Percentiles rank a stretch among this genome's conserved stretches.
These are phyloP conservation scores for Monosporascus sp. DNA, from an alignment of 2,329 filamentous ascomycete genomes.

Conservation along the genomic window DNA sequence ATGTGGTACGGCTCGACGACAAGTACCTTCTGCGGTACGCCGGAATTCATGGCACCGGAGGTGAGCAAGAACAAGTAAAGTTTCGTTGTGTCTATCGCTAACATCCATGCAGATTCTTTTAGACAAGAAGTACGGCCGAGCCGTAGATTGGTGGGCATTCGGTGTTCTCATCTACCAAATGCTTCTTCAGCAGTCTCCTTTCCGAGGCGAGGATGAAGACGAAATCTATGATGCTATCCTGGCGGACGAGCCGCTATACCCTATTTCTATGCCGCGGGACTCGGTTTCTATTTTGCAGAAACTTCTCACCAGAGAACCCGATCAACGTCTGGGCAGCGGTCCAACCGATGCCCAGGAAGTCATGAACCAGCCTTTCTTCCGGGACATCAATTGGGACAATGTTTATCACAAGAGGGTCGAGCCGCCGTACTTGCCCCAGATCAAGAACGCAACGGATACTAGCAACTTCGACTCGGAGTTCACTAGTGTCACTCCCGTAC, in stretches of 20 bases:
- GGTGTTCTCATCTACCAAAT: conserved; percentile 99
- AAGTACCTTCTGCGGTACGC: conserved; percentile 98
- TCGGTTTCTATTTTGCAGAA: conserved; percentile 98
- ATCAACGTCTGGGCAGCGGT: conserved; percentile 85
- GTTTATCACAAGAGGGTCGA: conserved; percentile 92
- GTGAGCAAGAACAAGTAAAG: conserved; percentile 41
- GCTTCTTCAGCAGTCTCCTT: conserved; percentile 97
- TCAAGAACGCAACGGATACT: conserved; percentile 93
- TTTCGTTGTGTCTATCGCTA: conserved; percentile 19
- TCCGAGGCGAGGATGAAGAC: conserved; percentile 97
- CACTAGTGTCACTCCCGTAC: conserved; percentile 93
- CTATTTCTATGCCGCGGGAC: conserved; percentile 97
- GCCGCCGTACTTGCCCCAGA: conserved; percentile 83
- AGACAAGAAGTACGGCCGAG: conserved; percentile 96
- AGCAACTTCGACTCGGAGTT: conserved; percentile 99
- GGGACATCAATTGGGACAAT: conserved; percentile 97
- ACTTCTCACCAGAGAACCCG: conserved; percentile 89
- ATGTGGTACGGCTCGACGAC: conserved; percentile 99
- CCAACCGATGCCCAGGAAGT: conserved; percentile 97
- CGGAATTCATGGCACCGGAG: conserved; percentile 98
- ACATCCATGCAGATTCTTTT: conserved; percentile 67
- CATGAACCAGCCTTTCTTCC: conserved; percentile 98
- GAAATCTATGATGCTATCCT: conserved; percentile 99
- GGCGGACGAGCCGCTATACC: conserved; percentile 93
- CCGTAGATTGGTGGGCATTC: conserved; percentile 99